Conservation (phyloP, 176 grass and related monocot genomes). For the Elaeis guineensis region DNA sequence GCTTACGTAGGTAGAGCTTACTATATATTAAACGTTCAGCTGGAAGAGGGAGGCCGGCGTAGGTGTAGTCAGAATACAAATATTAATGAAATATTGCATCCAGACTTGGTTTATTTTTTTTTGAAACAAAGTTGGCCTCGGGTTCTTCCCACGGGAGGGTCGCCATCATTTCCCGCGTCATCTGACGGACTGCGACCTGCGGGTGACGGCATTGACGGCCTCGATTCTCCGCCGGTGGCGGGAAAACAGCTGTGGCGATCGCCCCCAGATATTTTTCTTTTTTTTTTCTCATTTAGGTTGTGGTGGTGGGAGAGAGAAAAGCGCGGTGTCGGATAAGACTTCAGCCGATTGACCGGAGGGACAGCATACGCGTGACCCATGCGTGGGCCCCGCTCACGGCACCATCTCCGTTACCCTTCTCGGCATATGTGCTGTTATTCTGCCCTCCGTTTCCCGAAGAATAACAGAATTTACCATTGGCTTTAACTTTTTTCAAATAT, state of each 20-base stretch:
- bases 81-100: too few species aligned
- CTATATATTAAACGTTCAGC: too few species aligned
- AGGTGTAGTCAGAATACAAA: too few species aligned
- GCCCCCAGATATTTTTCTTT: background rate
- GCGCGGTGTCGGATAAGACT: background rate
- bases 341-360: background rate
- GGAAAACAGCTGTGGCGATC: slow-evolving; percentile 12
- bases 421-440: too few species aligned
- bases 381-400: background rate
- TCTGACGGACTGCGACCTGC: background rate
- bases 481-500: too few species aligned
- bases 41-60: too few species aligned
- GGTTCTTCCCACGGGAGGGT: background rate
- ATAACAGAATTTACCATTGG: too few species aligned
- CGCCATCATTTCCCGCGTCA: slow-evolving; percentile 7
- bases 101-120: background rate
- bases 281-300: too few species aligned
- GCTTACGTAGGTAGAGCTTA: too few species aligned
- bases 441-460: too few species aligned
- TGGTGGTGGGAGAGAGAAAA: too few species aligned
- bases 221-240: slow-evolving; percentile 16
- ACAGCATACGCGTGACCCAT: background rate
- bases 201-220: background rate
- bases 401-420: background rate
- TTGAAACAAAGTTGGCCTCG: background rate